A percentile compares a stretch with the other conserved stretches of the same genome.
These are phyloP conservation scores for Suillus bovinus DNA, from an alignment of 768 basidiomycete species.

Conservation along the genomic window DNA sequence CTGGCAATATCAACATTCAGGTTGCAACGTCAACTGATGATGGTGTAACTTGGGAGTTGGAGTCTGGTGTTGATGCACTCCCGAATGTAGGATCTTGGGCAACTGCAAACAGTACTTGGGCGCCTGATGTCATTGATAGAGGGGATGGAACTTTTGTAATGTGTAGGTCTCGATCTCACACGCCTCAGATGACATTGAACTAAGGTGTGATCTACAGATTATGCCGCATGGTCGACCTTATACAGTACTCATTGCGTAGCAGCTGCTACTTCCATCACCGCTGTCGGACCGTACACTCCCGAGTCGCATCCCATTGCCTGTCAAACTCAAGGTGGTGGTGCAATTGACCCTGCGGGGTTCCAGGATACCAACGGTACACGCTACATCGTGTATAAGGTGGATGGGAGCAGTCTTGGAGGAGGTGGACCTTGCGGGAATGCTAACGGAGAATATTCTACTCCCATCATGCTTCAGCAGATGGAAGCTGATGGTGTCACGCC, in stretches of 20 bases:
- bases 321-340: conserved; percentile 24
- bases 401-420: conserved; percentile 26
- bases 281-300: conserved; percentile 30
- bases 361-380: conserved; percentile 24
- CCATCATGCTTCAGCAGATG: conserved; percentile 31
- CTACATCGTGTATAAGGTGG: conserved; percentile 32
- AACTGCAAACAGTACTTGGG: conserved; percentile 20
- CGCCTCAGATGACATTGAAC: background rate
- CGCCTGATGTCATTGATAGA: conserved; percentile 22
- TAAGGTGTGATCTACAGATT: conserved; percentile 9
- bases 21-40: conserved; percentile 24
- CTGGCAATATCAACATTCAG: conserved; percentile 22
- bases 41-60: conserved; percentile 20
- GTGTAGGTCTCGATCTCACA: conserved; percentile 15
- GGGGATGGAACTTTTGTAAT: conserved; percentile 19
- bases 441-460: conserved; percentile 24
- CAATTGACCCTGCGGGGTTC: conserved; percentile 30
- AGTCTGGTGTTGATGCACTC: conserved; percentile 20
- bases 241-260: conserved; percentile 27
- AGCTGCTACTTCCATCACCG: conserved; percentile 26
- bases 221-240: conserved; percentile 14
- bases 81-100: conserved; percentile 26
- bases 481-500: conserved; percentile 26
- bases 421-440: conserved; percentile 27
- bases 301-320: conserved; percentile 24